phyloP scores from a whole-genome alignment of 768 basidiomycete genomes.

The Amanita molliuscula region DNA sequence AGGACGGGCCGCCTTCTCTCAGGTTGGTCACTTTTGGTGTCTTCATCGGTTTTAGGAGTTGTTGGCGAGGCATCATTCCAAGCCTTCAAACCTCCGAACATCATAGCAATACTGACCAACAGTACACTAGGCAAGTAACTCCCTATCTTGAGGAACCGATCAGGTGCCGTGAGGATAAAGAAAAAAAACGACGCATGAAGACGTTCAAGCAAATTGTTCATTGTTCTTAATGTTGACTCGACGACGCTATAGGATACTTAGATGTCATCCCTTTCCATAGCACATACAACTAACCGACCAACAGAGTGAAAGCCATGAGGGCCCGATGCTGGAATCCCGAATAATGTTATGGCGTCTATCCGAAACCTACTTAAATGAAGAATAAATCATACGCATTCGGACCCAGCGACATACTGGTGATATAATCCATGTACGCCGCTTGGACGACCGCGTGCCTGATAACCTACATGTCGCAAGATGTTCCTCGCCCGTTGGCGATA shows the following conservation, averaged over 20 bases:
- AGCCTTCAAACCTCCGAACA: constrained; percentile 67
- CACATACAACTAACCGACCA: constrained; percentile 51
- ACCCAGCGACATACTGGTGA: constrained; percentile 48
- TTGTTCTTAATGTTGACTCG: constrained; percentile 82
- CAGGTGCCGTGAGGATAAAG: constrained; percentile 61
- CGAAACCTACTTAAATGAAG: constrained; percentile 50
- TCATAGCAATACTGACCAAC: constrained; percentile 74
- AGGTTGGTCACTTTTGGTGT: constrained; percentile 12
- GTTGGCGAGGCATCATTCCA: constrained; percentile 66
- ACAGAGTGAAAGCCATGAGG: constrained; percentile 95
- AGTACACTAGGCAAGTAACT: constrained; percentile 84
- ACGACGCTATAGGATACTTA: constrained; percentile 40
- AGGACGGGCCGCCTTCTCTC: constrained; percentile 40
- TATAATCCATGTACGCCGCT: constrained; percentile 88
- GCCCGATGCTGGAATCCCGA: constrained; percentile 76
- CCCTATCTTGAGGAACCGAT: constrained; percentile 81
- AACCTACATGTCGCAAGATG: constrained; percentile 57
- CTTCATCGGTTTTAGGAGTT: constrained; percentile 10
- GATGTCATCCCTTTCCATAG: background rate
- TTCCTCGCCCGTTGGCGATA: constrained; percentile 56
- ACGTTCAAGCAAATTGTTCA: constrained; percentile 91
- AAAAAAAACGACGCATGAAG: constrained; percentile 98
- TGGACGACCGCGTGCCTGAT: constrained; percentile 68
- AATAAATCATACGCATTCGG: background rate
- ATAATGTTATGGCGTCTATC: constrained; percentile 90